Evolutionary conservation across 345 rosid genomes (phyloP).

Genomic region (Adansonia digitata): DNA sequence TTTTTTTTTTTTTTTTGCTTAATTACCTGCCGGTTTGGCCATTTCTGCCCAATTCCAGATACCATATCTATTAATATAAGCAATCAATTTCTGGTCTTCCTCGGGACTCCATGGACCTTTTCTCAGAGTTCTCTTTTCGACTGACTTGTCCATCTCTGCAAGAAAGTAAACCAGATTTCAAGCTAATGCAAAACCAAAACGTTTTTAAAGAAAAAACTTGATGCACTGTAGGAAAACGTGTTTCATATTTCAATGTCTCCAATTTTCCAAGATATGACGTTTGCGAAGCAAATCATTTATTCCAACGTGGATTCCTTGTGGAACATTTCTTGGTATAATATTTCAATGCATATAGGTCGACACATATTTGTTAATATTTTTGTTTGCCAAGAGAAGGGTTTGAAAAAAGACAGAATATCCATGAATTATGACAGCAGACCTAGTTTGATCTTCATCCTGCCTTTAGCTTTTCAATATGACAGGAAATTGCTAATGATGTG

Average conservation of each 20-base stretch:
- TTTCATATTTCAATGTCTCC: background rate
- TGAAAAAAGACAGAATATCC: too few species aligned
- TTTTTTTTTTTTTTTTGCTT: too few species aligned
- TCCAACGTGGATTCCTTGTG: background rate
- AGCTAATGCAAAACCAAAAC: background rate
- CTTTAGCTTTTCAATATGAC: background rate
- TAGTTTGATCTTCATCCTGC: background rate
- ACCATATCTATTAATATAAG: slow-evolving; percentile 30
- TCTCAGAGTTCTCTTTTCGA: slow-evolving; percentile 3
- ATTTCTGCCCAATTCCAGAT: slow-evolving; percentile 39
- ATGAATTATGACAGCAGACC: too few species aligned
- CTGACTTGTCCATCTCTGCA: slow-evolving; percentile 13
- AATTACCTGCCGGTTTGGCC: slow-evolving; percentile 37
- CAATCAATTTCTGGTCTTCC: slow-evolving; percentile 31
- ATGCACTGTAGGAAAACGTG: background rate
- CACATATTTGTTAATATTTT: too few species aligned
- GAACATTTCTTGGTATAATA: background rate
- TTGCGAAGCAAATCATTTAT: background rate
- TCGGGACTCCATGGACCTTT: slow-evolving; percentile 35
- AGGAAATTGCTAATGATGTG: background rate
- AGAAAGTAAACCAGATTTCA: background rate
- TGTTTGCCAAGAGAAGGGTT: too few species aligned
- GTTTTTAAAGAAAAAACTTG: background rate
- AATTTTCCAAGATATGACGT: background rate
- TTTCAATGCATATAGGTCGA: background rate